phyloP scores from a whole-genome alignment of 768 basidiomycete genomes.

The Mycena albidolilacea region DNA sequence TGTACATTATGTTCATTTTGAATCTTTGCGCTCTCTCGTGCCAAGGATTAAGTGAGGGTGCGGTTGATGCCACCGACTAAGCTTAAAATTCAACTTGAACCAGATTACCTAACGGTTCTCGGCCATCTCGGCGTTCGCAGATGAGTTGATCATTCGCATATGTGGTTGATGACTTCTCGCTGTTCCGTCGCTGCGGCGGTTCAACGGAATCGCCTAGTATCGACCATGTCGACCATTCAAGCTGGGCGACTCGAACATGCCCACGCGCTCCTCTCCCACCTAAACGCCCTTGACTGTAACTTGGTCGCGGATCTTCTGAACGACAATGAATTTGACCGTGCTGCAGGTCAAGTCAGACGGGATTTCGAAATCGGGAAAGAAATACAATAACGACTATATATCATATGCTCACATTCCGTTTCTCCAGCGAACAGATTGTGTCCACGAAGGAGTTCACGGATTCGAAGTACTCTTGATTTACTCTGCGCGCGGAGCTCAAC shows the following conservation, averaged over 20 bases:
- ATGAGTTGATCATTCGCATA: too few species aligned
- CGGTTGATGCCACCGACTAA: too few species aligned
- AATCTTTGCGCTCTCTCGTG: background rate
- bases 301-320: background rate
- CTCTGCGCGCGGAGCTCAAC: conserved; percentile 1
- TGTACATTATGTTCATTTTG: background rate
- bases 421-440: conserved; percentile 22
- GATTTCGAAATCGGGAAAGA: conserved; percentile 8
- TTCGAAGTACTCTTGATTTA: conserved; percentile 16
- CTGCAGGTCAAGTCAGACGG: conserved; percentile 9
- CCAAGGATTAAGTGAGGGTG: background rate
- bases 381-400: conserved; percentile 23
- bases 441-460: conserved; percentile 38
- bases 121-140: too few species aligned
- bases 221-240: conserved; percentile 7
- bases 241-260: conserved; percentile 8
- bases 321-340: background rate
- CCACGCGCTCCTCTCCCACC: background rate
- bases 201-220: background rate
- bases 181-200: background rate
- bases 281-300: conserved; percentile 1
- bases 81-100: too few species aligned
- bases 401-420: too few species aligned
- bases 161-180: background rate
- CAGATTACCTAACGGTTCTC: too few species aligned